phyloP scores from a whole-genome alignment of 257 asterid species.

The Oldenlandia corymbosa region DNA sequence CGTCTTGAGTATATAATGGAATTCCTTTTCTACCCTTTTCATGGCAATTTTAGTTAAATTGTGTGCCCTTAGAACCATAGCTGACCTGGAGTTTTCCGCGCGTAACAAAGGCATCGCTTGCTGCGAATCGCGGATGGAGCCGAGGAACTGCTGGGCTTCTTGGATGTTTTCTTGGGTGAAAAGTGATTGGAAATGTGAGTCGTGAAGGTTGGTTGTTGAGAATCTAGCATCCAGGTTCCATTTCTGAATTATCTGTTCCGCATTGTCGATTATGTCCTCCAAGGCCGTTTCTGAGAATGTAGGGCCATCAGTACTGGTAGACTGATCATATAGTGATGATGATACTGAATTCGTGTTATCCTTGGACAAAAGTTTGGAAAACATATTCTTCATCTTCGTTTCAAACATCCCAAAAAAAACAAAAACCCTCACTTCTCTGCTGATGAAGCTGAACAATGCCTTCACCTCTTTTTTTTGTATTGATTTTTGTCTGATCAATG shows the following conservation, averaged over 20 bases:
- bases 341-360: slow-evolving; percentile 20
- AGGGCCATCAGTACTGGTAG: no score
- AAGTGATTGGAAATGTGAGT: slow-evolving; percentile 19
- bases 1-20: slow-evolving; percentile 33
- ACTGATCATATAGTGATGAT: no score
- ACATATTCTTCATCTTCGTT: slow-evolving; percentile 10
- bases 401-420: no score
- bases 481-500: no score
- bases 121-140: slow-evolving; percentile 40
- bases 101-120: slow-evolving; percentile 48
- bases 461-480: no score
- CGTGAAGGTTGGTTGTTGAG: no score
- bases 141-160: slow-evolving; percentile 41
- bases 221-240: slow-evolving; percentile 45
- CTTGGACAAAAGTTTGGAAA: slow-evolving; percentile 14
- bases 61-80: slow-evolving; percentile 47
- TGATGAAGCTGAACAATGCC: no score
- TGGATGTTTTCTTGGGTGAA: slow-evolving; percentile 32
- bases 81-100: slow-evolving; percentile 32
- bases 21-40: slow-evolving; percentile 64
- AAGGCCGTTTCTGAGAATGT: slow-evolving; percentile 46
- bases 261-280: slow-evolving; percentile 50
- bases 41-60: slow-evolving; percentile 58
- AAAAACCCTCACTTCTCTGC: no score
- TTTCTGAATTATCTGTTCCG: slow-evolving; percentile 35